Percentiles rank a stretch among this genome's conserved stretches.
Conservation (phyloP, 495 filamentous ascomycete species). For the Penicillium odoratum region DNA sequence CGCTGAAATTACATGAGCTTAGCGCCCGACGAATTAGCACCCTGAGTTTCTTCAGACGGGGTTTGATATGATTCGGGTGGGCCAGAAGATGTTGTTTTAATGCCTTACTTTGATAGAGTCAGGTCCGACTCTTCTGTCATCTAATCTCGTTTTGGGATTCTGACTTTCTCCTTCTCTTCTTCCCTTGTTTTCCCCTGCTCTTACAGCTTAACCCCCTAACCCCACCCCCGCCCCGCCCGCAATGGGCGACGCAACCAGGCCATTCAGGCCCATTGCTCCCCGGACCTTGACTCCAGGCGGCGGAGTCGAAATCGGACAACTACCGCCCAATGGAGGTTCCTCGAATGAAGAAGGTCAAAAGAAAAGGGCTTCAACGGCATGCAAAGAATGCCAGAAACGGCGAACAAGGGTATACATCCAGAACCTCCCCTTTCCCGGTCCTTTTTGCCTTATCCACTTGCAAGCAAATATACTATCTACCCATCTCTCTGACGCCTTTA, state of each 20-base stretch:
- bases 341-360: constrained; percentile 35
- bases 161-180: not conserved
- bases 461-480: not conserved
- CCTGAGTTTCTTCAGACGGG: not conserved
- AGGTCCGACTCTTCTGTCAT: not conserved
- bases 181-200: not conserved
- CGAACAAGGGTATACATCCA: constrained; percentile 41
- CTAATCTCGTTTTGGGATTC: constrained; percentile 5
- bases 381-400: constrained; percentile 42
- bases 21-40: constrained; percentile 4
- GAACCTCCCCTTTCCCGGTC: constrained; percentile 3
- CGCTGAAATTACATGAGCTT: constrained; percentile 8
- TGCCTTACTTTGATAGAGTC: constrained; percentile 10
- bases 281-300: constrained; percentile 21
- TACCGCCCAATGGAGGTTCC: constrained; percentile 11
- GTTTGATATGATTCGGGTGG: constrained; percentile 18
- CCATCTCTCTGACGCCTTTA: constrained; percentile 9
- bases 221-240: constrained; percentile 6
- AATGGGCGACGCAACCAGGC: constrained; percentile 36
- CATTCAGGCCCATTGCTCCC: constrained; percentile 40
- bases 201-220: constrained; percentile 4
- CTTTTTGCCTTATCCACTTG: constrained; percentile 2
- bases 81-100: constrained; percentile 10
- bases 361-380: constrained; percentile 44
- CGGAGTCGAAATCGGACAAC: constrained; percentile 14